Evolutionary conservation across 352 stramenopile species (phyloP).

Genomic region (Thraustotheca clavata): DNA sequence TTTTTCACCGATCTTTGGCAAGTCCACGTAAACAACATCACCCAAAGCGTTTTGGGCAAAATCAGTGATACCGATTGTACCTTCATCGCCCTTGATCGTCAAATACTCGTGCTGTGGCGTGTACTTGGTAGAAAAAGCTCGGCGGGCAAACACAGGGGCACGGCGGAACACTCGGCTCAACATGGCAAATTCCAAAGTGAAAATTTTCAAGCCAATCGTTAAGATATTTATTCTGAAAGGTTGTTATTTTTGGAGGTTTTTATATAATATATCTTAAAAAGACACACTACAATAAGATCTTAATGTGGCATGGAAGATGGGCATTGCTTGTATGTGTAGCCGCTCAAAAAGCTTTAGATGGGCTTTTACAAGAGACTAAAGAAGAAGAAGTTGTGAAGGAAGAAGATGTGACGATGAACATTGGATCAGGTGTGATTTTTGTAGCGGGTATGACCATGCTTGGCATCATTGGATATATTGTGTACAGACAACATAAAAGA

Average conservation of each 20-base stretch:
- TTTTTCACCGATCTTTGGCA: conserved; percentile 90
- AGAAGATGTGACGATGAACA: not conserved
- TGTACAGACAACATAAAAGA: conserved; percentile 14
- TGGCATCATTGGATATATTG: conserved; percentile 17
- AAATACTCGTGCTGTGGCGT: conserved; percentile 82
- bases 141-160: conserved; percentile 33
- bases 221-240: not conserved
- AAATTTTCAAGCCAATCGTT: not conserved
- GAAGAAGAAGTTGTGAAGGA: not conserved
- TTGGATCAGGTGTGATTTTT: conserved; percentile 9
- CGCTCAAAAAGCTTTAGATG: not conserved
- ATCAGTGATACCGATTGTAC: conserved; percentile 95
- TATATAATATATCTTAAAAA: conserved; percentile 9
- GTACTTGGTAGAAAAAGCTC: conserved; percentile 75
- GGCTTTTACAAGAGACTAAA: conserved; percentile 1
- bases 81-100: conserved; percentile 64
- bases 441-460: conserved; percentile 11
- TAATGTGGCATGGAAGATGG: too few relatives aligned
- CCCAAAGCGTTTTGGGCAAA: conserved; percentile 96
- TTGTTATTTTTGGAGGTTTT: conserved; percentile 1
- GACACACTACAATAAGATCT: conserved; percentile 1
- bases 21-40: conserved; percentile 96
- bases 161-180: conserved; percentile 25
- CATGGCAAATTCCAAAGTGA: not conserved
- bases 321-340: too few relatives aligned